phyloP scores from a whole-genome alignment of 1,284 basidiomycete genomes.

The Malassezia yamatoensis region DNA sequence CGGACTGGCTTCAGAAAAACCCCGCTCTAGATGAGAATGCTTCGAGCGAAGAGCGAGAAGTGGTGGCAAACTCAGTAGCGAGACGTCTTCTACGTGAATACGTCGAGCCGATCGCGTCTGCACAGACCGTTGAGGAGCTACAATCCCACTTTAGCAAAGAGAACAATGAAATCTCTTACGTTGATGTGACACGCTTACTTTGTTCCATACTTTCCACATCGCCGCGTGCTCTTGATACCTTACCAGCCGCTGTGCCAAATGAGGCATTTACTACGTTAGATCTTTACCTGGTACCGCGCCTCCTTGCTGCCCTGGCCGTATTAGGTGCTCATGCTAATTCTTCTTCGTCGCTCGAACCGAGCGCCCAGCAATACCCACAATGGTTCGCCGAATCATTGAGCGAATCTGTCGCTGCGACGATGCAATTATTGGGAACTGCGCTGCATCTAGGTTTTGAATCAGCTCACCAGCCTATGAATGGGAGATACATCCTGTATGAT shows the following conservation, averaged over 20 bases:
- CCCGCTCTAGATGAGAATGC: not conserved
- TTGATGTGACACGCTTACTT: not conserved
- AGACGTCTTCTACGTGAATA: conserved; percentile 5
- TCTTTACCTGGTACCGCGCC: conserved; percentile 13
- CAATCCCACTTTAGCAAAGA: not conserved
- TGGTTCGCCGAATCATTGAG: not conserved
- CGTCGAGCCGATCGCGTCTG: conserved; percentile 5
- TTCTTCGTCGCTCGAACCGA: not conserved
- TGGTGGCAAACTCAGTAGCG: conserved; percentile 1
- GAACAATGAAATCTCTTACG: not conserved
- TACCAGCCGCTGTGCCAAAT: not conserved
- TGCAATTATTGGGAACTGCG: conserved; percentile 13
- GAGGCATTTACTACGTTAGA: conserved; percentile 6
- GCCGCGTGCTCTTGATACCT: conserved; percentile 6
- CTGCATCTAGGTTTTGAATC: conserved; percentile 10
- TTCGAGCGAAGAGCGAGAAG: conserved; percentile 4
- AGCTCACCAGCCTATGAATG: not conserved
- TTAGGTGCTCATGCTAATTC: conserved; percentile 1
- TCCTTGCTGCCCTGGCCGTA: conserved; percentile 4
- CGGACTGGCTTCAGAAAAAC: conserved; percentile 6
- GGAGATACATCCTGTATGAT: conserved; percentile 12
- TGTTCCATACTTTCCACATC: not conserved
- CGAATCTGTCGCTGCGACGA: conserved; percentile 3
- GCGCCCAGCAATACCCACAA: not conserved
- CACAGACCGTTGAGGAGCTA: not conserved